A percentile compares a stretch with the other conserved stretches of the same genome.
These are phyloP conservation scores for Aspergillus ochraceus DNA, from an alignment of 2,329 filamentous ascomycete species.

Conservation along the genomic window DNA sequence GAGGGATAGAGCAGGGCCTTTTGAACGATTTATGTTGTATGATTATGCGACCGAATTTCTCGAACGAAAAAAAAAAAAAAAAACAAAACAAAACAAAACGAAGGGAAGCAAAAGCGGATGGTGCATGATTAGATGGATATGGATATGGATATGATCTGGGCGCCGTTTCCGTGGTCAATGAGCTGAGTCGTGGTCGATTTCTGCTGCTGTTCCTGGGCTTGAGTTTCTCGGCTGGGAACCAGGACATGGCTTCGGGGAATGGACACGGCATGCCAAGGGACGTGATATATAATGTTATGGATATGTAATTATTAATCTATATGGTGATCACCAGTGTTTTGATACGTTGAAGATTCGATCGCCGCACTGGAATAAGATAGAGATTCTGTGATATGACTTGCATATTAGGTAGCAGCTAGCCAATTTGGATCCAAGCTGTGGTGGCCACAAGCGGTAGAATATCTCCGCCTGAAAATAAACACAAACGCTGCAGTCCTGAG, in stretches of 20 bases:
- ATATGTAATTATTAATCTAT: slow-evolving; percentile 2
- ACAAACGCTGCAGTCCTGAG: not conserved
- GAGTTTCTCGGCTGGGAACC: not conserved
- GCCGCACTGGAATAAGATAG: not conserved
- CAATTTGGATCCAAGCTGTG: not conserved
- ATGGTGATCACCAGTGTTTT: not conserved
- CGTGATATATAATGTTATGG: not conserved
- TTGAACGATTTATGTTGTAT: not conserved
- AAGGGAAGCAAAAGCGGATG: not conserved
- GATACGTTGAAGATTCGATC: not conserved
- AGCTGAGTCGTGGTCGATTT: too few relatives aligned
- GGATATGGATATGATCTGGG: not conserved
- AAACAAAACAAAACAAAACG: too few relatives aligned
- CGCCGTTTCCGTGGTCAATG: too few relatives aligned
- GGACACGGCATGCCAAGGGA: not conserved
- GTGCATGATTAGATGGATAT: not conserved
- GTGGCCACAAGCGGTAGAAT: not conserved
- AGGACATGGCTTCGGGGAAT: not conserved
- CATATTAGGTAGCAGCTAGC: not conserved
- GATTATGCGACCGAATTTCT: not conserved
- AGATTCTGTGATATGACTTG: not conserved
- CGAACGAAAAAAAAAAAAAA: too few relatives aligned
- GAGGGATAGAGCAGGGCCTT: not conserved
- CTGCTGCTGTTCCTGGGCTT: not conserved
- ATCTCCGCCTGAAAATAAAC: not conserved